These are phyloP conservation scores for Trichoderma sp. DNA, from an alignment of 2,329 filamentous ascomycete species.

Conservation along the genomic window DNA sequence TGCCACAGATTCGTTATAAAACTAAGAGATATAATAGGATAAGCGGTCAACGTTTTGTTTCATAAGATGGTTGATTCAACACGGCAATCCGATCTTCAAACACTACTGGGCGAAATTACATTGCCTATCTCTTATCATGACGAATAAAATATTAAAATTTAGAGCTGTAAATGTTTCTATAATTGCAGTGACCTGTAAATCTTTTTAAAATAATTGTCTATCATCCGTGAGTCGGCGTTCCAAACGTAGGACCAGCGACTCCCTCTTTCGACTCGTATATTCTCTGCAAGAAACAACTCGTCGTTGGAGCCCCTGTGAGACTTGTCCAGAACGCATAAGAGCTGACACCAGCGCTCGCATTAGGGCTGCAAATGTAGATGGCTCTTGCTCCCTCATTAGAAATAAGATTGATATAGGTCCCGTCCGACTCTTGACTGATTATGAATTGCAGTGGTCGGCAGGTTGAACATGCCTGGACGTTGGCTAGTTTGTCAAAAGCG, in stretches of 20 bases:
- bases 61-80: too few species aligned
- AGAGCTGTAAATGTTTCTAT: neutral
- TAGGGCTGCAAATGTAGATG: constrained; percentile 1
- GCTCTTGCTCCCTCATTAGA: neutral
- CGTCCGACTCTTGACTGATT: constrained; percentile 1
- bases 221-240: constrained; percentile 3
- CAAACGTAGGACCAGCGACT: constrained; percentile 1
- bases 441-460: neutral
- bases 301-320: neutral
- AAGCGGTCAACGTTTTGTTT: too few species aligned
- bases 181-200: too few species aligned
- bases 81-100: too few species aligned
- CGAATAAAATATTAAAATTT: too few species aligned
- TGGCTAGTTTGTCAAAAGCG: neutral
- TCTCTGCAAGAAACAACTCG: constrained; percentile 2
- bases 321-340: constrained; percentile 3
- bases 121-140: too few species aligned
- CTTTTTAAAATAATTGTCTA: neutral
- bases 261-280: constrained; percentile 9
- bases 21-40: too few species aligned
- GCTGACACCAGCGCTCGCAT: neutral
- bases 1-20: too few species aligned
- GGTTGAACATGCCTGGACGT: constrained; percentile 5
- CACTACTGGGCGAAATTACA: too few species aligned
- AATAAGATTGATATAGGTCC: neutral